phyloP scores from a whole-genome alignment of 371 early-diverging fungal genomes.

The Mucor sp. region DNA sequence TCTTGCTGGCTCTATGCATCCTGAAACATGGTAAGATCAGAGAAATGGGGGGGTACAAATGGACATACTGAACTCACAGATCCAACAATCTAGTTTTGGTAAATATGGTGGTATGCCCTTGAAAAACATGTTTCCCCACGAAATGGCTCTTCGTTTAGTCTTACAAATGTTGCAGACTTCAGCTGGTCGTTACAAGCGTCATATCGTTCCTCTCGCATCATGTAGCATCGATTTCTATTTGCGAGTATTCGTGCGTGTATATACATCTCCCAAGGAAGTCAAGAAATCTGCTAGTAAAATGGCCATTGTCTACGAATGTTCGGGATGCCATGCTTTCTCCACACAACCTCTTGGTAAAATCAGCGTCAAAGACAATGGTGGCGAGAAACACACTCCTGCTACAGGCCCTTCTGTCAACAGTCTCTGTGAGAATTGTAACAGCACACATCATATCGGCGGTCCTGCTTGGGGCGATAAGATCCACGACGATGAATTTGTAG shows the following conservation, averaged over 20 bases:
- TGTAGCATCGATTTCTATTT: constrained; percentile 99
- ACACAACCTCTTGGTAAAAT: constrained; percentile 73
- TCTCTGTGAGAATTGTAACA: constrained; percentile 76
- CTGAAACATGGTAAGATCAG: constrained; percentile 79
- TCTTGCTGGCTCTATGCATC: constrained; percentile 89
- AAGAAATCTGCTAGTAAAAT: constrained; percentile 82
- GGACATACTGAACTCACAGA: neutral
- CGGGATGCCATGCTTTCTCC: constrained; percentile 77
- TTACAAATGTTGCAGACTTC: constrained; percentile 84
- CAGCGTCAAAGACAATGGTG: constrained; percentile 47
- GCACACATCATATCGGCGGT: constrained; percentile 85
- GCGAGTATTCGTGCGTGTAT: constrained; percentile 97
- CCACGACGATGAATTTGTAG: constrained; percentile 82
- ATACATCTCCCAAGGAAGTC: constrained; percentile 72
- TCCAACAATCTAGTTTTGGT: constrained; percentile 62
- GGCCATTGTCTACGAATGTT: constrained; percentile 82
- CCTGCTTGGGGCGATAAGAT: constrained; percentile 92
- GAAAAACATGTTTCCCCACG: constrained; percentile 81
- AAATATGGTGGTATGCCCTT: constrained; percentile 96
- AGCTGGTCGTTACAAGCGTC: constrained; percentile 87
- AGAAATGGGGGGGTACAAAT: neutral
- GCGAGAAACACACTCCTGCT: constrained; percentile 60
- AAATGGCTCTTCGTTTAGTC: constrained; percentile 90
- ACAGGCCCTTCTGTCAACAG: constrained; percentile 65
- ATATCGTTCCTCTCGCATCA: constrained; percentile 91